Percentiles rank a stretch among this genome's conserved stretches.
Evolutionary conservation across 2,329 filamentous ascomycete species (phyloP).

Genomic region (Claviceps paspali): DNA sequence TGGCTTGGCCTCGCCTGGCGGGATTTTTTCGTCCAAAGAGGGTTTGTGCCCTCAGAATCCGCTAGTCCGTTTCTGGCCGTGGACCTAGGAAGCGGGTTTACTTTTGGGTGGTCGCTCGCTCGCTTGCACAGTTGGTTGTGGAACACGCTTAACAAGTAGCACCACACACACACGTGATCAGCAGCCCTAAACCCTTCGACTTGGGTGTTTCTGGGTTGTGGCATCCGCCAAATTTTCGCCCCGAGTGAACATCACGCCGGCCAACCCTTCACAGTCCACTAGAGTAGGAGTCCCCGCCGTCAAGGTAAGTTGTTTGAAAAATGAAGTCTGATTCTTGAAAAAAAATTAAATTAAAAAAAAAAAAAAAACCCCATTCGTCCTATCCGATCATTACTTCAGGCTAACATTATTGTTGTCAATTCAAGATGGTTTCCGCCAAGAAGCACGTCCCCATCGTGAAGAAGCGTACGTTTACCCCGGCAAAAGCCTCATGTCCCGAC

Average conservation of each 20-base stretch:
- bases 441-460: conserved; percentile 99
- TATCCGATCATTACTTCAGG: no score
- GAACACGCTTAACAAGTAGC: no score
- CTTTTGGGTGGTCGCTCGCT: neutral
- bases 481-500: no score
- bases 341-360: no score
- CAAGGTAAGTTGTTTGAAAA: conserved; percentile 19
- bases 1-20: conserved; percentile 1
- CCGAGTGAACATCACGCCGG: conserved; percentile 20
- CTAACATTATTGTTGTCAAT: conserved; percentile 14
- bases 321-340: no score
- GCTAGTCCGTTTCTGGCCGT: conserved; percentile 12
- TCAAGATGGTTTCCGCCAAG: conserved; percentile 95
- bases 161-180: conserved; percentile 11
- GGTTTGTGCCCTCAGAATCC: conserved; percentile 19
- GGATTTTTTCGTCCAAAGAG: conserved; percentile 13
- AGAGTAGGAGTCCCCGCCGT: conserved; percentile 22
- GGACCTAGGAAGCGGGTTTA: neutral
- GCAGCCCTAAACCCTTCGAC: conserved; percentile 20
- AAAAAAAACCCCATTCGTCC: no score
- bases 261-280: conserved; percentile 20
- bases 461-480: conserved; percentile 69
- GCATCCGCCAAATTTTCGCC: conserved; percentile 21
- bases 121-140: no score
- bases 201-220: conserved; percentile 13